phyloP scores from a whole-genome alignment of 257 asterid species.

The Nicotiana benthamiana region DNA sequence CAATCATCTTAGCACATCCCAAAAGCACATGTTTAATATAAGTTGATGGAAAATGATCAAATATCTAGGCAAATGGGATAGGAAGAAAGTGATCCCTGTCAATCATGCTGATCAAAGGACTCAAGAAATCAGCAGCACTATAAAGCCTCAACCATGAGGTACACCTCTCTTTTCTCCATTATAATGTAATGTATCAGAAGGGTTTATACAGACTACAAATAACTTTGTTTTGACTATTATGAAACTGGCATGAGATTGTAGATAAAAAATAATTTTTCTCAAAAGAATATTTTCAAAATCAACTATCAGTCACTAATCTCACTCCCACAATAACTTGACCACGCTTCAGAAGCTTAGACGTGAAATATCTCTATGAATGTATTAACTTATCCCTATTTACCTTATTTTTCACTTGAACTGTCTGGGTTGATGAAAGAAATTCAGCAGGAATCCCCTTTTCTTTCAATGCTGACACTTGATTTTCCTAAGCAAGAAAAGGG shows the following conservation, averaged over 20 bases:
- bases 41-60: not conserved
- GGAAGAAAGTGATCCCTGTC: not conserved
- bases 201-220: not conserved
- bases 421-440: constrained; percentile 87
- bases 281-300: not conserved
- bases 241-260: not conserved
- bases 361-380: not conserved
- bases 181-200: not conserved
- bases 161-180: not conserved
- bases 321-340: not conserved
- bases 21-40: not conserved
- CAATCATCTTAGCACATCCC: constrained; percentile 3
- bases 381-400: constrained; percentile 20
- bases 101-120: not conserved
- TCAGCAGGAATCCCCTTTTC: constrained; percentile 81
- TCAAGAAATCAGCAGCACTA: not conserved
- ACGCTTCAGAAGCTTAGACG: not conserved
- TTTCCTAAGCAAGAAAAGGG: constrained; percentile 45
- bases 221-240: not conserved
- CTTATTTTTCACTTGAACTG: constrained; percentile 58
- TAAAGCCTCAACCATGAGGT: not conserved
- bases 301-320: not conserved
- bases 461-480: constrained; percentile 80
- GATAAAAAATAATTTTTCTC: not conserved
- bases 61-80: not conserved